Conservation (phyloP, 1,139 yeast species). For the Yamadazyma triangularis region DNA sequence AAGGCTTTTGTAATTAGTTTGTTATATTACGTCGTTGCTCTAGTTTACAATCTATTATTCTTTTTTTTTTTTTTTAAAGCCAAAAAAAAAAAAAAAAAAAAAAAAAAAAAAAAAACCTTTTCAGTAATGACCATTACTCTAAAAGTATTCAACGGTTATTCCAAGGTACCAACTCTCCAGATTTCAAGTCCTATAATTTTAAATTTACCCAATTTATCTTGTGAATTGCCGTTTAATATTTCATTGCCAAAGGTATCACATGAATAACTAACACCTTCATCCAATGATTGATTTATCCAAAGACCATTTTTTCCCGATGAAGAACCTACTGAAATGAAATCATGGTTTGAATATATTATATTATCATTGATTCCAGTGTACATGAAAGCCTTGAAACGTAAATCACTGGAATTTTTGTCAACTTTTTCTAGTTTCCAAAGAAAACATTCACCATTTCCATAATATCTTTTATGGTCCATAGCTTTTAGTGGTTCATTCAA, state of each 20-base stretch:
- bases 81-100: too few relatives aligned
- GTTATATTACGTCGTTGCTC: too few relatives aligned
- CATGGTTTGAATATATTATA: slow-evolving; percentile 74
- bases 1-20: too few relatives aligned
- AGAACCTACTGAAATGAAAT: slow-evolving; percentile 83
- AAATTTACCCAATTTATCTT: slow-evolving; percentile 45
- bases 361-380: slow-evolving; percentile 89
- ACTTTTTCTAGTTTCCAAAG: slow-evolving; percentile 67
- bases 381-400: slow-evolving; percentile 72
- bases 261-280: slow-evolving; percentile 70
- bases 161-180: slow-evolving; percentile 66
- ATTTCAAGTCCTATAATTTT: slow-evolving; percentile 74
- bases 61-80: too few relatives aligned
- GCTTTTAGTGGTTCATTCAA: slow-evolving; percentile 71
- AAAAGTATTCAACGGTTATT: too few relatives aligned
- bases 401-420: slow-evolving; percentile 13
- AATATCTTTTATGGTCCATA: slow-evolving; percentile 66
- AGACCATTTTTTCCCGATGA: slow-evolving; percentile 89
- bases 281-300: slow-evolving; percentile 75
- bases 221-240: slow-evolving; percentile 48
- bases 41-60: too few relatives aligned
- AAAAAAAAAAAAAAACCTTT: too few relatives aligned
- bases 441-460: slow-evolving; percentile 94
- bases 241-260: slow-evolving; percentile 92
- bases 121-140: too few relatives aligned